These are phyloP conservation scores for Symmetrospora coprosmae DNA, from an alignment of 768 basidiomycete genomes.

Conservation along the genomic window DNA sequence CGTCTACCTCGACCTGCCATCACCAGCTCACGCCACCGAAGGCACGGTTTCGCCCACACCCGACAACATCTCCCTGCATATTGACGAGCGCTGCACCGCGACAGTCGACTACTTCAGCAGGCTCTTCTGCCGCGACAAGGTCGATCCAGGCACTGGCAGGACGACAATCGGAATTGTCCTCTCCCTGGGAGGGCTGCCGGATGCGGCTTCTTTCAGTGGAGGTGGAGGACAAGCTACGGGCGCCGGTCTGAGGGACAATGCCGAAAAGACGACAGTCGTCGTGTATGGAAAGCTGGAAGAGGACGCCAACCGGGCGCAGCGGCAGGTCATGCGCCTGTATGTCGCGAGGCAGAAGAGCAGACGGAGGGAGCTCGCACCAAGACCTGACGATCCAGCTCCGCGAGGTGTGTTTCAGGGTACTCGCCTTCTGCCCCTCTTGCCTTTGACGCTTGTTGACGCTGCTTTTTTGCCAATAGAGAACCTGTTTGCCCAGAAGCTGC, in stretches of 20 bases:
- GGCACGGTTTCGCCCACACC: no score
- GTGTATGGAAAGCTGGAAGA: conserved; percentile 6
- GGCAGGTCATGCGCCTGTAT: conserved; percentile 9
- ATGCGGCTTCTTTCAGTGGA: no score
- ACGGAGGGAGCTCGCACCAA: background rate
- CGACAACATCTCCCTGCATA: no score
- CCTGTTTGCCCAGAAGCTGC: conserved; percentile 16
- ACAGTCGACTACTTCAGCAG: conserved; percentile 5
- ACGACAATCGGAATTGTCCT: background rate
- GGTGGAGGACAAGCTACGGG: background rate
- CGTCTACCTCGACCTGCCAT: conserved; percentile 4
- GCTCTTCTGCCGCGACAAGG: conserved; percentile 3
- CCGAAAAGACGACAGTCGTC: background rate
- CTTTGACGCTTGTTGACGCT: no score
- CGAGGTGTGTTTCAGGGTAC: conserved; percentile 1
- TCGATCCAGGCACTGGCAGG: background rate
- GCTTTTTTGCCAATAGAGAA: conserved; percentile 2
- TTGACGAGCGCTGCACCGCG: conserved; percentile 1
- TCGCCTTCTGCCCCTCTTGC: no score
- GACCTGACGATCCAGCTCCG: conserved; percentile 15
- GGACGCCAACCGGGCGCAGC: background rate
- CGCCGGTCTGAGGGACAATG: background rate
- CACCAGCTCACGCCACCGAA: no score
- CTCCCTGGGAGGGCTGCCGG: no score
- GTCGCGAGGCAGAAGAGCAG: conserved; percentile 2